These are phyloP conservation scores for Mycena citricolor DNA, from an alignment of 1,284 basidiomycete genomes.

Conservation along the genomic window DNA sequence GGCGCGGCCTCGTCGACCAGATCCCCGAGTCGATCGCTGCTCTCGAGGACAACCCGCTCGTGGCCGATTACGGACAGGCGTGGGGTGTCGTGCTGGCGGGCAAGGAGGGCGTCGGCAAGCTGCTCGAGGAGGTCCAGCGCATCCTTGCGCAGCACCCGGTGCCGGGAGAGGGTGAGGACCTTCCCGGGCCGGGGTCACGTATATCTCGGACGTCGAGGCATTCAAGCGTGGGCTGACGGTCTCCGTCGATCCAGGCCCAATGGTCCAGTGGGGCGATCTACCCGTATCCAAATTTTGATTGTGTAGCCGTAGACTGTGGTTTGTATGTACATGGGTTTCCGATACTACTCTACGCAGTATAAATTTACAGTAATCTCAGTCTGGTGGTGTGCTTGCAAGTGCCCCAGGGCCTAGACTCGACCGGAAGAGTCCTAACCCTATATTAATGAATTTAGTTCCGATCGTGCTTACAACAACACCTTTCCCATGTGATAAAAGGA, in stretches of 20 bases:
- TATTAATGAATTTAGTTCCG: too few relatives aligned
- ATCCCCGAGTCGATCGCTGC: slow-evolving; percentile 56
- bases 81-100: slow-evolving; percentile 38
- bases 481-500: too few relatives aligned
- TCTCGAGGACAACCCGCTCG: slow-evolving; percentile 36
- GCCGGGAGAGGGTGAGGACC: slow-evolving; percentile 49
- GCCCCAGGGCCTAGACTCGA: too few relatives aligned
- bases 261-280: slow-evolving; percentile 70
- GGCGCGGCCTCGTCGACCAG: slow-evolving; percentile 46
- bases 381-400: too few relatives aligned
- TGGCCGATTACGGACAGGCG: slow-evolving; percentile 46
- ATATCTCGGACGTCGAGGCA: slow-evolving; percentile 65
- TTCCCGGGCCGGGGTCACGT: slow-evolving; percentile 52
- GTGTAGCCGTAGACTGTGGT: too few relatives aligned
- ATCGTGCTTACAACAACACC: too few relatives aligned
- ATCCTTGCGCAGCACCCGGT: slow-evolving; percentile 49
- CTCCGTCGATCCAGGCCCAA: slow-evolving; percentile 54
- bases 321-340: too few relatives aligned
- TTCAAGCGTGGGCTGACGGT: slow-evolving; percentile 68
- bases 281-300: slow-evolving; percentile 44
- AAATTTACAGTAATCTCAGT: too few relatives aligned
- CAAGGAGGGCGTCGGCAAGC: slow-evolving; percentile 45
- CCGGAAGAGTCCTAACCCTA: too few relatives aligned
- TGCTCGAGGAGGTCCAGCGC: slow-evolving; percentile 57
- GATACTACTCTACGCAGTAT: too few relatives aligned